phyloP scores from a whole-genome alignment of 208 protist genomes.

The Trypanosoma scelopori region DNA sequence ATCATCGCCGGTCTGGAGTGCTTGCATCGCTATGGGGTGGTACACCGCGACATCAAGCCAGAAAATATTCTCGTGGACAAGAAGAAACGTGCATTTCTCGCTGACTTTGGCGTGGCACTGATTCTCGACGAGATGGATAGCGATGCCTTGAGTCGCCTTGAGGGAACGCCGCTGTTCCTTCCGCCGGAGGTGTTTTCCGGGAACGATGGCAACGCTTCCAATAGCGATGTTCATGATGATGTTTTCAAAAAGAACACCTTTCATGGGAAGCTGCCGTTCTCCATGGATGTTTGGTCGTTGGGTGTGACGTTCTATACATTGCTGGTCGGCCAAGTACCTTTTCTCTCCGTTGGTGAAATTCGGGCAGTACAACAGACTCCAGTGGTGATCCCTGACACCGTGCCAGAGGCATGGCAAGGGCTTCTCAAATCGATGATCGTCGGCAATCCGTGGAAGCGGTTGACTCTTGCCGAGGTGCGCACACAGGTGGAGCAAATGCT shows the following conservation, averaged over 20 bases:
- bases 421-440: slow-evolving; percentile 45
- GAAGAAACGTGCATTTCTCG: slow-evolving; percentile 17
- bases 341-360: slow-evolving; percentile 17
- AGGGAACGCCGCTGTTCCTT: slow-evolving; percentile 57
- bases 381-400: slow-evolving; percentile 17
- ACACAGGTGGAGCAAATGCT: slow-evolving; percentile 9
- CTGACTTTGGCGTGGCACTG: slow-evolving; percentile 28
- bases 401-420: slow-evolving; percentile 44
- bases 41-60: slow-evolving; percentile 71
- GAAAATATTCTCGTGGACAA: slow-evolving; percentile 57
- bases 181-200: slow-evolving; percentile 35
- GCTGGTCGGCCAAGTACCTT: slow-evolving; percentile 13
- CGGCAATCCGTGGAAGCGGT: slow-evolving; percentile 27
- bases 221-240: not conserved
- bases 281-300: slow-evolving; percentile 27
- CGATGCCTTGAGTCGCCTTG: slow-evolving; percentile 26
- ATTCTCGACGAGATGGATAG: slow-evolving; percentile 28
- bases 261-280: not conserved
- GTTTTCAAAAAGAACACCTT: not conserved
- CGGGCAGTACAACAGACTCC: not conserved
- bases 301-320: slow-evolving; percentile 27
- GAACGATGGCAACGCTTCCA: not conserved
- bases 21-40: slow-evolving; percentile 27
- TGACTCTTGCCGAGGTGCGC: slow-evolving; percentile 14
- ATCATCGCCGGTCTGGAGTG: slow-evolving; percentile 30